Evolutionary conservation across 179 eudicot genomes (phyloP), one percentile per base, ranked within the genome.

Genomic region (Spergularia azorica): DNA sequence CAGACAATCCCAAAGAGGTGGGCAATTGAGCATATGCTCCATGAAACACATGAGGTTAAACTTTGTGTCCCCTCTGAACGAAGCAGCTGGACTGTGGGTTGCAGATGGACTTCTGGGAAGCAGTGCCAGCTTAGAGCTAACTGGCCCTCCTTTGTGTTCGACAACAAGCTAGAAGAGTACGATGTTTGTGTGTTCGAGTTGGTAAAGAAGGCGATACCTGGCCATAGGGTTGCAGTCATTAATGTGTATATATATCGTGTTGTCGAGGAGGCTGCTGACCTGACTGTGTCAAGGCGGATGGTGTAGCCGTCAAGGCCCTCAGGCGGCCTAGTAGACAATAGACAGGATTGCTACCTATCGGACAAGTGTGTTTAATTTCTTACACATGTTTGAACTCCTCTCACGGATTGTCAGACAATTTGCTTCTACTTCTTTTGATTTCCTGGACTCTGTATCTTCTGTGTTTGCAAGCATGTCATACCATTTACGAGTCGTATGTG

Each of bases 181-280:
- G 76, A 73, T 62, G 41, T 17, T 46, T 73, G 67, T 12, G 59
- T 73, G 13, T 73, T 73, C 9, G 21, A 73, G 68, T 26, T 73
- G 21, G 20, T 60, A 46, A 9, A 61, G 8, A 3, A 20, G 9
- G 58, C 60, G 0, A 11, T n/a, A 43, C 10, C 5, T 18, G 7
- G 4, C 0, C 20, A 13, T 6, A 59, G 9, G 51, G 43, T 69
- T 26, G 32, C 32, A 4, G 20, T 20, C 15, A 18, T 74, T 17
- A 1, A 21, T 21, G 77, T 74, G 8, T 43, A 63, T 26, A 74
- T 74, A 21, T 63, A 39, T 51, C 51, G 77, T 0, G 70, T 36
- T 15, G 11, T 21, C 20, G 60, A 59, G 20, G 13, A 46, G 12
- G 39, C 15, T 32, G 63, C 16, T 71, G 48, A 62, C 63, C 6